These are phyloP conservation scores for Fusarium transvaalense DNA, from an alignment of 2,329 filamentous ascomycete genomes.

Conservation along the genomic window DNA sequence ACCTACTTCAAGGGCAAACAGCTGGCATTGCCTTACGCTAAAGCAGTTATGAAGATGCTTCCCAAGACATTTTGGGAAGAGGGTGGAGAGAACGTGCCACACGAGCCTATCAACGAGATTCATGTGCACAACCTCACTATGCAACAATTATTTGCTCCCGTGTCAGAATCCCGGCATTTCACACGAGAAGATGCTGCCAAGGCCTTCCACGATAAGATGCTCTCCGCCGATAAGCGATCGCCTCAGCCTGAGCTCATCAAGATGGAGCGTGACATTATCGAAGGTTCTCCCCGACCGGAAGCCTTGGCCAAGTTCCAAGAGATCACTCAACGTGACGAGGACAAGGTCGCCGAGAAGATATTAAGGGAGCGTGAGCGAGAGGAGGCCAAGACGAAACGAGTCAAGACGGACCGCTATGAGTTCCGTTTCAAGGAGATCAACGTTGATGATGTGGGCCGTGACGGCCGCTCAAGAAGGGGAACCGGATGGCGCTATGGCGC, in stretches of 20 bases:
- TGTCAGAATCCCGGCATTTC: slow-evolving; percentile 72
- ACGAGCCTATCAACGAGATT: slow-evolving; percentile 74
- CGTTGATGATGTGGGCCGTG: slow-evolving; percentile 66
- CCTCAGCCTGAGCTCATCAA: slow-evolving; percentile 72
- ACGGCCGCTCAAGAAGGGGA: slow-evolving; percentile 64
- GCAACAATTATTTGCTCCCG: slow-evolving; percentile 74
- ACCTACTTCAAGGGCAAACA: slow-evolving; percentile 73
- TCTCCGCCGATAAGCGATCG: slow-evolving; percentile 71
- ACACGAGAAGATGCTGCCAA: slow-evolving; percentile 75
- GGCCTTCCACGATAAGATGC: slow-evolving; percentile 71
- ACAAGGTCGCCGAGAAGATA: slow-evolving; percentile 53
- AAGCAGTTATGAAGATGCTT: slow-evolving; percentile 83
- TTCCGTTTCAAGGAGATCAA: slow-evolving; percentile 73
- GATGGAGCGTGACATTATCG: slow-evolving; percentile 63
- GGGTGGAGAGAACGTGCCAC: slow-evolving; percentile 61
- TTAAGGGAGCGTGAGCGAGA: slow-evolving; percentile 52
- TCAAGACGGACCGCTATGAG: slow-evolving; percentile 68
- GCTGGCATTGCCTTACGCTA: slow-evolving; percentile 80
- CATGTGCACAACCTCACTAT: slow-evolving; percentile 71
- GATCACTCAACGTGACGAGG: slow-evolving; percentile 59
- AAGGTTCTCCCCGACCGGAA: slow-evolving; percentile 54
- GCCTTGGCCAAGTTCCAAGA: slow-evolving; percentile 58
- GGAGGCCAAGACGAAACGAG: slow-evolving; percentile 58
- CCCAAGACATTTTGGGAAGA: slow-evolving; percentile 73
- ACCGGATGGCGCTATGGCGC: slow-evolving; percentile 74